Evolutionary conservation across 768 basidiomycete genomes (phyloP).

Genomic region (Boletus fagicola): DNA sequence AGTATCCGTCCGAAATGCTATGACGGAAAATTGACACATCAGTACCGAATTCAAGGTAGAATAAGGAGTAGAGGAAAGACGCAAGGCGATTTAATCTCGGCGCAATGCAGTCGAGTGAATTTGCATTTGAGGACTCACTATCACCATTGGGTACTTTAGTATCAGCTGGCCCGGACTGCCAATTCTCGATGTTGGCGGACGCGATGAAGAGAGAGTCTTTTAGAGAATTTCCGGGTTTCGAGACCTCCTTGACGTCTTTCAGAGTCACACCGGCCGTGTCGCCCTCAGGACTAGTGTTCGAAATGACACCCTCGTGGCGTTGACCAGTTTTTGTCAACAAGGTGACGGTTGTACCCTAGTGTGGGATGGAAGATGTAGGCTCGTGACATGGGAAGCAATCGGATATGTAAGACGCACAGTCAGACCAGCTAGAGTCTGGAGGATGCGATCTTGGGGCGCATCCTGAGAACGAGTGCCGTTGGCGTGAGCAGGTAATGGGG

Average conservation of each 20-base stretch:
- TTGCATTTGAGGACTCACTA: constrained; percentile 45
- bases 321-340: constrained; percentile 65
- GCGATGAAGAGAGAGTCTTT: constrained; percentile 71
- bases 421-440: constrained; percentile 65
- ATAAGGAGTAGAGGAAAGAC: neutral
- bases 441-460: constrained; percentile 53
- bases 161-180: constrained; percentile 73
- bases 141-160: constrained; percentile 67
- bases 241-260: constrained; percentile 74
- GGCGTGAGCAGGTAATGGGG: constrained; percentile 43
- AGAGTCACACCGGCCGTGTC: constrained; percentile 72
- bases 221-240: constrained; percentile 61
- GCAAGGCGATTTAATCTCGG: neutral
- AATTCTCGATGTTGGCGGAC: constrained; percentile 68
- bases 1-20: constrained; percentile 80
- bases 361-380: constrained; percentile 18
- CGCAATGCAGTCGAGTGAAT: neutral
- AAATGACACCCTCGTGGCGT: constrained; percentile 74
- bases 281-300: constrained; percentile 58
- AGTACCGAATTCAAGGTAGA: constrained; percentile 3
- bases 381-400: constrained; percentile 11
- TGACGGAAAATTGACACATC: constrained; percentile 13
- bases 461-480: constrained; percentile 50
- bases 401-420: constrained; percentile 50
- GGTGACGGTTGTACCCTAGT: constrained; percentile 77